Evolutionary conservation across 2,329 filamentous ascomycete genomes (phyloP), one percentile per base, ranked within the genome.

Genomic region (Coniochaeta prunicola): DNA sequence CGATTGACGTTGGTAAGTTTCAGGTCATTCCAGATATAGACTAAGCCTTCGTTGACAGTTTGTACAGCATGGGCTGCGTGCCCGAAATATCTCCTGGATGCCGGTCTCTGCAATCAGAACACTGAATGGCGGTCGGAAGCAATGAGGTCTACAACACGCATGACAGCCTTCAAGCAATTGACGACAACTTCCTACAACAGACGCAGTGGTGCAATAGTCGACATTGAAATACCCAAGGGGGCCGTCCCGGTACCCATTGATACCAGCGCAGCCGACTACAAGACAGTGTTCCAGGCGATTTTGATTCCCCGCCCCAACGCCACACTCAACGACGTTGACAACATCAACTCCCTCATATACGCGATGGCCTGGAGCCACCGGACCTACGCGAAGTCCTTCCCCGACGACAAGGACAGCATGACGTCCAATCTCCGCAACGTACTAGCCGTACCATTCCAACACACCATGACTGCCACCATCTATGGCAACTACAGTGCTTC

Each of bases 331-430:
- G 64, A 66, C 56, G 45, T 56, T 6, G 28, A 58, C 34, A 61
- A 61, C 31, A 60, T 64, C 58, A 57, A 62, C 53, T 26, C 61
- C 9, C 59, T 64, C 10, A 59, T 63, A 3, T 57, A 62, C 42
- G 53, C 57, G 24, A 56, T 62, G 53, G 59, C 63, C 6, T 65
- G 64, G 64, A 64, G 62, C 56, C 62, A 65, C 57, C 58, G 63
- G 5, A 65, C 63, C 2, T 64, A 62, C 42, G 42, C 36, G 15
- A 64, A 65, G 30, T 64, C 62, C 31, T 65, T 63, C 34, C 64
- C 63, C 0, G 59, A 61, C 40, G 63, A 66, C 55, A 50, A 63
- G 9, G 56, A 54, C n/a, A 58, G 56, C 38, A 57, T 59, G 10
- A 59, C 63, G 0, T 60, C 59, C 10, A 36, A 58, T 3, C 59